These are phyloP conservation scores for Naganishia albida DNA, from an alignment of 1,284 basidiomycete species.

Conservation along the genomic window DNA sequence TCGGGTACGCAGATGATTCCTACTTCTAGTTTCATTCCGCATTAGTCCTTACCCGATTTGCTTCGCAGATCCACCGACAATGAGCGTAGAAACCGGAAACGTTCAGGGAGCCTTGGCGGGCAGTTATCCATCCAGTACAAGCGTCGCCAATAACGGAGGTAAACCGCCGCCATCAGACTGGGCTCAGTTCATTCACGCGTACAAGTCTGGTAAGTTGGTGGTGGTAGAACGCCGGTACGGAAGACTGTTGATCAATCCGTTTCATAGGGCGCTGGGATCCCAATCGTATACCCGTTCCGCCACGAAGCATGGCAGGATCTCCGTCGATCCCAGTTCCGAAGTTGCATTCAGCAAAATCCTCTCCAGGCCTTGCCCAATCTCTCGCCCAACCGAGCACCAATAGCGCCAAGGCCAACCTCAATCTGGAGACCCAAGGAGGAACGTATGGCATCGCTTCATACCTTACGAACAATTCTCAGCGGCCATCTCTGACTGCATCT, in stretches of 20 bases:
- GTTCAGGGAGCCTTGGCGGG: constrained; percentile 9
- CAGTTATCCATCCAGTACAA: not conserved
- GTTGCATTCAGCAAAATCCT: constrained; percentile 22
- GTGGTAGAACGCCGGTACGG: not conserved
- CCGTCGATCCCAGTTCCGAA: constrained; percentile 29
- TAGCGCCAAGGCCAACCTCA: not conserved
- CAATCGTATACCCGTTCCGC: constrained; percentile 68
- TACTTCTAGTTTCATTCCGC: not conserved
- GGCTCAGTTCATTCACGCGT: constrained; percentile 31
- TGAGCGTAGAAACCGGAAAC: not conserved
- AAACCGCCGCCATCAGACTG: constrained; percentile 20
- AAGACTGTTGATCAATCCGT: not conserved
- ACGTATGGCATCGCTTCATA: constrained; percentile 28
- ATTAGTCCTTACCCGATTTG: not conserved
- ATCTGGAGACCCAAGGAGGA: constrained; percentile 22
- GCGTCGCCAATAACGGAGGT: not conserved
- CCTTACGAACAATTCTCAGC: not conserved
- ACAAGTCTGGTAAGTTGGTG: constrained; percentile 26
- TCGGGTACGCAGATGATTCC: not conserved
- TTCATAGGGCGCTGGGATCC: constrained; percentile 67
- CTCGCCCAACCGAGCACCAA: not conserved
- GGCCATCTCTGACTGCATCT: not conserved
- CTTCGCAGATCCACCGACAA: not conserved
- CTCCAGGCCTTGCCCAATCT: constrained; percentile 12
- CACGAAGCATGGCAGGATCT: constrained; percentile 41